Conservation (phyloP, 2,329 filamentous ascomycete genomes). For the Graphilbum fragrans region DNA sequence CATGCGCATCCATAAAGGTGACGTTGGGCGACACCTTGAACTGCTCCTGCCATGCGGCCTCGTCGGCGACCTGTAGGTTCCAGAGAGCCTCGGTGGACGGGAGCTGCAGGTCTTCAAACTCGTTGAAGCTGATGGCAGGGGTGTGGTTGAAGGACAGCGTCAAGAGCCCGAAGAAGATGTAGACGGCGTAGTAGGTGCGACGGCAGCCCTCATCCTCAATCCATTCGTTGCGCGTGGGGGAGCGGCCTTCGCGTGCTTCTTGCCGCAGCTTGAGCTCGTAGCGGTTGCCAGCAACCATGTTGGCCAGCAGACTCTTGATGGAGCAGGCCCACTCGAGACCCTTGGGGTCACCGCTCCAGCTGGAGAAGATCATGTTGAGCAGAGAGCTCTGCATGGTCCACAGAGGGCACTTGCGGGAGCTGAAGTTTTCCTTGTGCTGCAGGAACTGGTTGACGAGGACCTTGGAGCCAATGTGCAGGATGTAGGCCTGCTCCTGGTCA, state of each 20-base stretch:
- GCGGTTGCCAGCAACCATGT: constrained; percentile 96
- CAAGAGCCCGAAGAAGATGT: constrained; percentile 94
- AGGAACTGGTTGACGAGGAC: constrained; percentile 93
- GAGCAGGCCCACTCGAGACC: constrained; percentile 98
- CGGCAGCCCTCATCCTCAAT: constrained; percentile 93
- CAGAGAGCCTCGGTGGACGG: constrained; percentile 90
- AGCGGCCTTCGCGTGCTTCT: constrained; percentile 67
- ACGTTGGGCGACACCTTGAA: constrained; percentile 59
- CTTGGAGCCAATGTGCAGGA: constrained; percentile 95
- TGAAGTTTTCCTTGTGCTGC: constrained; percentile 97
- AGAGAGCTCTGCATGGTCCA: constrained; percentile 98
- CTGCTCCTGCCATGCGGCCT: constrained; percentile 72
- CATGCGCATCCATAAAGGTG: constrained; percentile 88
- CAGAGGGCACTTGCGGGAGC: constrained; percentile 89
- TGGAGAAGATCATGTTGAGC: constrained; percentile 97
- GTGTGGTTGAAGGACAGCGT: constrained; percentile 97
- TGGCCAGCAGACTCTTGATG: constrained; percentile 93
- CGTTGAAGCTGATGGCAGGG: constrained; percentile 94
- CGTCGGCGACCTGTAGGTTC: constrained; percentile 73
- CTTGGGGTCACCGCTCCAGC: constrained; percentile 97
- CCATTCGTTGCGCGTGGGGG: constrained; percentile 79
- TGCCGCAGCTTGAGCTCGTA: constrained; percentile 92
- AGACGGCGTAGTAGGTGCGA: constrained; percentile 94
- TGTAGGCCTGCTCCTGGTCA: constrained; percentile 92
- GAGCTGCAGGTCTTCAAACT: constrained; percentile 85